Conservation (phyloP, 192 early-diverging fungal genomes). For the Haplosporangium gracile region DNA sequence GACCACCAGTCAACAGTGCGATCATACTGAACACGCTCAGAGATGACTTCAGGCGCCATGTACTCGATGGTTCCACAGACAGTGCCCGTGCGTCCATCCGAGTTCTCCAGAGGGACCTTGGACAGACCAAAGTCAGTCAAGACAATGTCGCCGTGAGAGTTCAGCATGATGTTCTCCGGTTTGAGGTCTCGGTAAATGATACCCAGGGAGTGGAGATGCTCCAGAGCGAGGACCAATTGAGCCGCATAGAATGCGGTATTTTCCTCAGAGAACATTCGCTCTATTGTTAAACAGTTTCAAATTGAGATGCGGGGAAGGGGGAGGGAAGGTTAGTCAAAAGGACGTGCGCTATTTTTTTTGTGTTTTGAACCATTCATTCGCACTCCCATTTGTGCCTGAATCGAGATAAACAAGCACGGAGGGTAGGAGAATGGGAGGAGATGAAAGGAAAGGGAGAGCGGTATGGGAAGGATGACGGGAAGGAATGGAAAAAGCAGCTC, state of each 20-base stretch:
- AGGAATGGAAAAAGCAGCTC: background rate
- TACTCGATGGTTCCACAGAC: conserved; percentile 87
- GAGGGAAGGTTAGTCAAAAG: conserved; percentile 3
- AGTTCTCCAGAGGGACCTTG: conserved; percentile 73
- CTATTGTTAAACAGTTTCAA: conserved; percentile 24
- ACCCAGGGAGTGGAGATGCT: conserved; percentile 88
- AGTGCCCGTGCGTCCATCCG: conserved; percentile 68
- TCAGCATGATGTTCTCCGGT: conserved; percentile 81
- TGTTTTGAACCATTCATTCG: background rate
- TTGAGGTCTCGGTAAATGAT: conserved; percentile 93
- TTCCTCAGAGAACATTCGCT: conserved; percentile 82
- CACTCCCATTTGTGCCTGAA: background rate
- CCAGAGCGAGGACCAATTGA: conserved; percentile 87
- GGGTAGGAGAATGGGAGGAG: background rate
- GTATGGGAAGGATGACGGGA: background rate
- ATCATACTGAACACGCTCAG: conserved; percentile 71
- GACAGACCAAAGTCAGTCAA: conserved; percentile 95
- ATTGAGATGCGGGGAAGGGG: background rate
- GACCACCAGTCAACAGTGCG: conserved; percentile 93
- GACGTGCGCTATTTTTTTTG: conserved; percentile 17
- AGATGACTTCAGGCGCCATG: conserved; percentile 82
- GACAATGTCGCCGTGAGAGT: conserved; percentile 83
- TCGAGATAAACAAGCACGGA: background rate
- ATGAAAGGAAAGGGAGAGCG: background rate
- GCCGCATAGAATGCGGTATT: conserved; percentile 89